Percentiles rank a stretch among this genome's conserved stretches.
Evolutionary conservation across 306 rosid species (phyloP).

Genomic region (Pachyrhizus erosus): DNA sequence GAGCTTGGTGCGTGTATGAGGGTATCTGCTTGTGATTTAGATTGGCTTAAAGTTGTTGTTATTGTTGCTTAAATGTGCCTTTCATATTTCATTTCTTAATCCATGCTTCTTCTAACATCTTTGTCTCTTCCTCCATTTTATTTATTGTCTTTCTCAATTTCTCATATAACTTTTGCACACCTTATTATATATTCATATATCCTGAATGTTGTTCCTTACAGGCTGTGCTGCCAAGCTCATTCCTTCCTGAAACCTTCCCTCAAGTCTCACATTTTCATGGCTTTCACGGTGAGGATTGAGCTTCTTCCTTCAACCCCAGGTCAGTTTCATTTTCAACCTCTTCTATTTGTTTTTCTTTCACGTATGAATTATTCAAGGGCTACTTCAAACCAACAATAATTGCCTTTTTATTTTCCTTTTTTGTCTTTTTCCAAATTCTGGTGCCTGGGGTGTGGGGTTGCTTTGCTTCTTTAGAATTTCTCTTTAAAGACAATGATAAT

Average conservation of each 20-base stretch:
- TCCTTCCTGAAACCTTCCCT: conserved; percentile 41
- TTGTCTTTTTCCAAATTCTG: background rate
- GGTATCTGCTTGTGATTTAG: conserved; percentile 36
- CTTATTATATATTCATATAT: background rate
- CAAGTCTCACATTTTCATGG: conserved; percentile 28
- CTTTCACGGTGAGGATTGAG: conserved; percentile 46
- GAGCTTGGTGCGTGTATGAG: conserved; percentile 45
- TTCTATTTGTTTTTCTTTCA: conserved; percentile 2
- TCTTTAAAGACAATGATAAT: conserved; percentile 20
- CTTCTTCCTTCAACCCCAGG: conserved; percentile 59
- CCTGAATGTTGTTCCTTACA: conserved; percentile 37
- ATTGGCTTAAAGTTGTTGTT: conserved; percentile 38
- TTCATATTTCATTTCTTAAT: conserved; percentile 44
- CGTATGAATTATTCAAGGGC: conserved; percentile 5
- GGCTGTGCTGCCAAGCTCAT: conserved; percentile 40
- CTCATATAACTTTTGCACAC: background rate
- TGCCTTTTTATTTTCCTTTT: background rate
- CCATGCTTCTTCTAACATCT: conserved; percentile 1
- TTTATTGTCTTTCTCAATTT: conserved; percentile 23
- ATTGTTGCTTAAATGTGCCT: conserved; percentile 7
- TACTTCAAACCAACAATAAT: background rate
- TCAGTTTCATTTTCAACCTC: conserved; percentile 36
- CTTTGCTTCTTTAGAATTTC: conserved; percentile 17
- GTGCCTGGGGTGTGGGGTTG: background rate
- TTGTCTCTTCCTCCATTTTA: conserved; percentile 43